Conservation (phyloP, 1,284 basidiomycete genomes). For the Vanrija pseudolonga region DNA sequence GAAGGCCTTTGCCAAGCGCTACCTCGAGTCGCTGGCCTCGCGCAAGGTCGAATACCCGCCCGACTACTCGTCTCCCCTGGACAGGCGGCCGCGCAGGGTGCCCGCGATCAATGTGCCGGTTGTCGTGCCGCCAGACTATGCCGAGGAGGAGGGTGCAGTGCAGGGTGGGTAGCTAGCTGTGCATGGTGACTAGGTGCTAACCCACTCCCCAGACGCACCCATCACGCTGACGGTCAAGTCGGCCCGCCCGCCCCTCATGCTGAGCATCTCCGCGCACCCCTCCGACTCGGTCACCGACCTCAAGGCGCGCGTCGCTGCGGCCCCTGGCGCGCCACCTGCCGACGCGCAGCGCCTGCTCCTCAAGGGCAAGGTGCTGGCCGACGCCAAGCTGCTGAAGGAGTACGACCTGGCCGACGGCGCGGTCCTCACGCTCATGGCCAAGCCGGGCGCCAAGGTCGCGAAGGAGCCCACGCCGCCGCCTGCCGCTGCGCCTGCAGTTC, state of each 20-base stretch:
- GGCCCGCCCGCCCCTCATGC: constrained; percentile 73
- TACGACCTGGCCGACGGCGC: constrained; percentile 76
- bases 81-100: constrained; percentile 68
- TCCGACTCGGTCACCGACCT: constrained; percentile 74
- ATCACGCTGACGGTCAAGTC: constrained; percentile 79
- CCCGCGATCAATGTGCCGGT: constrained; percentile 60
- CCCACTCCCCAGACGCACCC: constrained; percentile 32
- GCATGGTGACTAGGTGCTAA: constrained; percentile 3
- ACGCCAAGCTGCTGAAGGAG: constrained; percentile 79
- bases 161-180: constrained; percentile 22
- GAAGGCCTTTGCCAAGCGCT: constrained; percentile 66
- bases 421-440: constrained; percentile 76
- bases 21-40: constrained; percentile 63
- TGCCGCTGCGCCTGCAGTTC: not conserved
- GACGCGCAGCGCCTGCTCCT: constrained; percentile 78
- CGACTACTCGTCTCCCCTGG: constrained; percentile 70
- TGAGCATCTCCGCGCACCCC: constrained; percentile 63
- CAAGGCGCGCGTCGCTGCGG: constrained; percentile 65
- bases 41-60: constrained; percentile 68
- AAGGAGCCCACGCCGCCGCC: not conserved
- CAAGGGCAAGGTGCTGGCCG: constrained; percentile 86
- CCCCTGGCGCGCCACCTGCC: constrained; percentile 60
- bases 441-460: constrained; percentile 55
- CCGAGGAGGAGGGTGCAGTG: constrained; percentile 26
- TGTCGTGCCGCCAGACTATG: constrained; percentile 32